Evolutionary conservation across 352 stramenopile species (phyloP).

Genomic region (Pythium vanterpoolii): DNA sequence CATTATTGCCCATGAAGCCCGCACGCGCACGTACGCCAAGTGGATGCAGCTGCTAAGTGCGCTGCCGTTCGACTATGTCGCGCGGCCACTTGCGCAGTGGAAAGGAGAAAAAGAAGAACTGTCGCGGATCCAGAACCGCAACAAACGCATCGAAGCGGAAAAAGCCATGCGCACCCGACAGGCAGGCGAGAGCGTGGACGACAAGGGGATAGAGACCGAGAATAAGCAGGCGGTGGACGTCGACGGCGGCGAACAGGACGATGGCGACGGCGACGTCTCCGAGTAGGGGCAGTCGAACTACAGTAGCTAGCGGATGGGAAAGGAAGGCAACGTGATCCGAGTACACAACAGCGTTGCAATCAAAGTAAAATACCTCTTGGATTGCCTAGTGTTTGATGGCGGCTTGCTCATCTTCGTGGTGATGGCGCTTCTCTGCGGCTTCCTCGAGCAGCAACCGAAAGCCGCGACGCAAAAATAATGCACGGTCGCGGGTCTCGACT

Average conservation of each 20-base stretch:
- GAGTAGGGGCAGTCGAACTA: no score
- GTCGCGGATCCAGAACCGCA: slow-evolving; percentile 22
- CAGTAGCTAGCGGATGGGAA: no score
- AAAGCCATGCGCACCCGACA: slow-evolving; percentile 22
- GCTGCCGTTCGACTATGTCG: slow-evolving; percentile 69
- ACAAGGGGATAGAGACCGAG: neutral
- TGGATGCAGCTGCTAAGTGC: slow-evolving; percentile 72
- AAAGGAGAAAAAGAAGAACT: slow-evolving; percentile 73
- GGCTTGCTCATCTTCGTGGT: slow-evolving; percentile 5
- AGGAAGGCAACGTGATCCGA: no score
- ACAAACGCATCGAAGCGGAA: slow-evolving; percentile 23
- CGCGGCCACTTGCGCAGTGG: slow-evolving; percentile 59
- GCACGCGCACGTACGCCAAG: slow-evolving; percentile 74
- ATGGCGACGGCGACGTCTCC: slow-evolving; percentile 8
- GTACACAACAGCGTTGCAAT: no score
- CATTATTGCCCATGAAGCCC: slow-evolving; percentile 80
- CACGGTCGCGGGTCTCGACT: slow-evolving; percentile 47
- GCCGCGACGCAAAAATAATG: slow-evolving; percentile 42
- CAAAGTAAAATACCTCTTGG: no score
- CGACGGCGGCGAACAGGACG: neutral
- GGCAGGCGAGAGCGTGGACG: neutral
- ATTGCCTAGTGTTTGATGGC: no score
- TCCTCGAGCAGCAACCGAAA: slow-evolving; percentile 61
- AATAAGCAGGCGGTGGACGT: neutral
- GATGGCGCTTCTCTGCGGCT: slow-evolving; percentile 28